Base-by-base conservation (phyloP, 805 yeast species). In the Zygosaccharomyces bailii region DNA sequence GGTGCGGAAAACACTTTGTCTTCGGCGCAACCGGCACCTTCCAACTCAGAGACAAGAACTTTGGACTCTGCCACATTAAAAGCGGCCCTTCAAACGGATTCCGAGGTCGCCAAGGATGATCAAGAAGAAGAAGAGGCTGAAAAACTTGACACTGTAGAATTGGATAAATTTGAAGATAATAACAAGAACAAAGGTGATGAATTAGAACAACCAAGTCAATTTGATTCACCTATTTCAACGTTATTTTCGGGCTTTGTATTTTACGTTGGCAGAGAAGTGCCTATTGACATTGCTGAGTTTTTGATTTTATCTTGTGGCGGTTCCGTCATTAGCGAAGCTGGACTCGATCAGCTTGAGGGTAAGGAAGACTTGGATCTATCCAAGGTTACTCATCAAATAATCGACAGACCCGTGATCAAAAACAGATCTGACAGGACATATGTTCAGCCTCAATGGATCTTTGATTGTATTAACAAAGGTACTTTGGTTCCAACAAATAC, bases 391-490 rank as follows among this genome's bases (percentile, higher is more conserved):
- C 99, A 93, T 67, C 98, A 91, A 68, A 84, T 93, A 55, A 82
- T 84, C 52, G 99, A 93, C 68, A 82, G 99, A 67, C 98, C 99
- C 23, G 82, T 80, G 58, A 67, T 91, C 34, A 63, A 74, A 21
- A 75, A 79, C 51, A 86, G 82, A 63, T 84, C 88, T 49, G 96
- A 96, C 41, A 80, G 98, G 72, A 86, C 95, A 0, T 93, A 93
- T 61, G 66, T 91, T 38, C 99, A 93, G 70, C 99, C 99, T 14
- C 99, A 93, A 73, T 93, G 99, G 99, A 74, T 93, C 23, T 90
- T 93, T 65, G 99, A 93, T 65, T 82, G 84, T 59, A 71, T 93
- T 49, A 93, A 93, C 71, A 84, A 84, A 68, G 77, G 79, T 39
- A 73, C 77, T 48, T 73, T 93, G 49, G 72, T 85, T 48, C 79